Evolutionary conservation across 1,139 yeast species (phyloP).

Genomic region (Yamadazyma friedrichii): DNA sequence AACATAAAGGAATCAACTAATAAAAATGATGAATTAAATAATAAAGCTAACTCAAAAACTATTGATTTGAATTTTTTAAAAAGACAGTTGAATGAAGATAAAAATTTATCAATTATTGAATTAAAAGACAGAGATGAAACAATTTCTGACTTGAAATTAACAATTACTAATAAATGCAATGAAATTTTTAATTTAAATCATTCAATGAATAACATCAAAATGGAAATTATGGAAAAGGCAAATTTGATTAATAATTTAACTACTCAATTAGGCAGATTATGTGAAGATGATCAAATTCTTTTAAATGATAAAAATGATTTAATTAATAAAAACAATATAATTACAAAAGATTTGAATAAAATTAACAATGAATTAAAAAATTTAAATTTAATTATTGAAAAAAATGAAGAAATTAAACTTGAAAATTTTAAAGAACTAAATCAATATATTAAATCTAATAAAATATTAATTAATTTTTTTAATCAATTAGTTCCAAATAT

Average conservation of each 20-base stretch:
- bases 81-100: background rate
- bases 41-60: background rate
- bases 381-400: background rate
- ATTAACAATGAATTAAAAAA: background rate
- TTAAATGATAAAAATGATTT: background rate
- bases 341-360: background rate
- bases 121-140: background rate
- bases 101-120: background rate
- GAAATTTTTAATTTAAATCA: background rate
- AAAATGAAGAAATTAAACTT: background rate
- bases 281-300: conserved; percentile 1
- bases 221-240: conserved; percentile 5
- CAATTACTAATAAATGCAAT: background rate
- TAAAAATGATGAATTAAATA: background rate
- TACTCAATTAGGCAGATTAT: conserved; percentile 3
- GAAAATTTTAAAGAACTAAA: background rate
- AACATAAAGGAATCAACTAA: background rate
- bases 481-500: conserved; percentile 7
- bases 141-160: conserved; percentile 1
- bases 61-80: conserved; percentile 2
- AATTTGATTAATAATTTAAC: conserved; percentile 5
- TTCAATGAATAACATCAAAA: background rate
- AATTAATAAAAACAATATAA: background rate
- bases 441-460: conserved; percentile 8
- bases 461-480: conserved; percentile 8